Conservation (phyloP, 75 land plant species). For the Pinus albicaulis region DNA sequence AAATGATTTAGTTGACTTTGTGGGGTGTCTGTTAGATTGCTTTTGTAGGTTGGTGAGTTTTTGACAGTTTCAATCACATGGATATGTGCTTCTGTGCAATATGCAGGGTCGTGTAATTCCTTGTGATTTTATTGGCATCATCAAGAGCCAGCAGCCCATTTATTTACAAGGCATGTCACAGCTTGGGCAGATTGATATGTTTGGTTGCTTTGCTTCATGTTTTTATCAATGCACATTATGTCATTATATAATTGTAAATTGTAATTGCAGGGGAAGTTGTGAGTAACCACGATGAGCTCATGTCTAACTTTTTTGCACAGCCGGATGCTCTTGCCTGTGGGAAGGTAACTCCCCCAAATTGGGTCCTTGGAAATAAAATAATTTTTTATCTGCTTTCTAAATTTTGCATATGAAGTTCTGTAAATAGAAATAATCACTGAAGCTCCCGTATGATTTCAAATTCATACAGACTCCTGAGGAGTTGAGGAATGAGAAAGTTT, state of each 20-base stretch:
- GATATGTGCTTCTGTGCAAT: constrained; percentile 1
- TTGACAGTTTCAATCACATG: not conserved
- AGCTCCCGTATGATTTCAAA: constrained; percentile 3
- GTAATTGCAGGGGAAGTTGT: constrained; percentile 73
- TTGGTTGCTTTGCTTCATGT: constrained; percentile 2
- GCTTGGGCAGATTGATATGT: not conserved
- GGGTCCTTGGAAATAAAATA: not conserved
- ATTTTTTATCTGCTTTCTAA: constrained; percentile 4
- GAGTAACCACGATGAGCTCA: constrained; percentile 98
- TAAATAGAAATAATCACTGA: constrained; percentile 6
- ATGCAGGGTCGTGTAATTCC: constrained; percentile 96
- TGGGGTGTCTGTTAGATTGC: not conserved
- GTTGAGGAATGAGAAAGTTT: constrained; percentile 68
- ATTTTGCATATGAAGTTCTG: not conserved
- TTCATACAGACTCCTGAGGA: constrained; percentile 71
- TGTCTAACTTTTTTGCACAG: constrained; percentile 99
- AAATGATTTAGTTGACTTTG: not conserved
- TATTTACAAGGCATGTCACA: constrained; percentile 65
- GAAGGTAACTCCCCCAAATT: constrained; percentile 44
- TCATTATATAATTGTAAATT: not conserved
- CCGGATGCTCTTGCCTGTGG: constrained; percentile 99
- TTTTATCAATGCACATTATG: not conserved
- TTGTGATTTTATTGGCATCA: constrained; percentile 96
- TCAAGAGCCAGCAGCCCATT: constrained; percentile 92
- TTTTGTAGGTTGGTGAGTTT: not conserved